Base-by-base conservation (phyloP, 257 asterid species). In the Phtheirospermum japonicum region DNA sequence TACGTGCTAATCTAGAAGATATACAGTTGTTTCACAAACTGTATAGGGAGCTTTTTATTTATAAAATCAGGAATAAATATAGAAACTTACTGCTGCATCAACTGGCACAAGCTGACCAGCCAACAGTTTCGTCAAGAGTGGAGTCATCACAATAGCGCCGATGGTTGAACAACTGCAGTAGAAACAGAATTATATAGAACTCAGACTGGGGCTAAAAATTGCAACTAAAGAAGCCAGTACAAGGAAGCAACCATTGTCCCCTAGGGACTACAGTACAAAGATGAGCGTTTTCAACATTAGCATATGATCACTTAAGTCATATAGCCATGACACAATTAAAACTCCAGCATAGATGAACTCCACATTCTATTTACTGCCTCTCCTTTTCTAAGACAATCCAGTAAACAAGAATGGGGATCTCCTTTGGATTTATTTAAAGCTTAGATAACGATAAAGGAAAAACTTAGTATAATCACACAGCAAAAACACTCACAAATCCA, bases 21-120 rank as follows among this genome's bases (percentile, higher is more conserved):
- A 48, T 32, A 30, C 14, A 36, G 57, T 61, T 61, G 57, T 20
- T 71, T 58, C 43, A 60, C 2, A 30, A 52, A 19, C 19, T 43
- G 9, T 33, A 37, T 45, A 13, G 33, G 12, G 61, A 31, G 19
- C 39, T 56, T 33, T 59, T 13, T 55, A 50, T 49, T 50, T 14
- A 32, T 28, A 31, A 52, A 67, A 61, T 28, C 20, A 36, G 30
- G 13, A 37, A 43, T 63, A 28, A 32, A 61, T 3, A 46, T 57
- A 51, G 61, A 49, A 64, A 77, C 95, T 80, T 80, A 91, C 98
- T 16, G 96, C 95, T 16, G 98, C 96, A 82, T 91, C 98, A 63
- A 91, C 98, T 3, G 98, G 98, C 71, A 91, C 98, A 67, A 91
- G 96, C 73, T 91, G 98, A 69, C 97, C 97, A 0, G 98, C 98